A percentile compares a stretch with the other conserved stretches of the same genome.
Conservation (phyloP, 139 green algal species). For the Picochlorum sp. region DNA sequence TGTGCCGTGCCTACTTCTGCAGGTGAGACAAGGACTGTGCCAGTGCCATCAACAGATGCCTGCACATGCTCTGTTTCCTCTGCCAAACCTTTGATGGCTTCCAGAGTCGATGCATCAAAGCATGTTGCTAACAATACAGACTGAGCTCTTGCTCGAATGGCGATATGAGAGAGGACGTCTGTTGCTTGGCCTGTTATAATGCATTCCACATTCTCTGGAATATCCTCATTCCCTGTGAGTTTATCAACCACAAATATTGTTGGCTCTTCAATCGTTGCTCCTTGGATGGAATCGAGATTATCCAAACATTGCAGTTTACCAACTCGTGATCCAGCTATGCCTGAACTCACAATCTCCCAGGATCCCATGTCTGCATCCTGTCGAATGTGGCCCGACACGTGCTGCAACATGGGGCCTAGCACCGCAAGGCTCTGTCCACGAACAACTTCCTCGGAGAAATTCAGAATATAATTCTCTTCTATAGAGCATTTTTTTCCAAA, state of each 20-base stretch:
- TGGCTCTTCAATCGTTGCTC: slow-evolving; percentile 26
- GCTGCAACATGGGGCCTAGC: slow-evolving; percentile 48
- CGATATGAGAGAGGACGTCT: slow-evolving; percentile 82
- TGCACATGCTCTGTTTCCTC: slow-evolving; percentile 9
- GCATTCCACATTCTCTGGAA: slow-evolving; percentile 59
- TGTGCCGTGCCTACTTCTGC: not conserved
- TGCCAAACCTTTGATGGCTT: slow-evolving; percentile 6
- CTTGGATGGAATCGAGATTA: slow-evolving; percentile 53
- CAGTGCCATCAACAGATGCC: slow-evolving; percentile 14
- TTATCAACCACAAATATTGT: slow-evolving; percentile 46
- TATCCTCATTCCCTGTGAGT: slow-evolving; percentile 84
- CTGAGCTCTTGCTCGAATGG: slow-evolving; percentile 73
- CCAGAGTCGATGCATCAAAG: slow-evolving; percentile 50
- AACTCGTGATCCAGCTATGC: not conserved
- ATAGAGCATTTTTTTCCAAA: slow-evolving; percentile 47
- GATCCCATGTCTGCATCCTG: slow-evolving; percentile 45
- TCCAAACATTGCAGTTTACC: slow-evolving; percentile 36
- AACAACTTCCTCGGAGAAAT: slow-evolving; percentile 89
- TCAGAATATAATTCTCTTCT: slow-evolving; percentile 55
- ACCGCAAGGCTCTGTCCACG: slow-evolving; percentile 67
- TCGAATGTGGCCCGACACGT: slow-evolving; percentile 52
- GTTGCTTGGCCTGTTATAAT: slow-evolving; percentile 63
- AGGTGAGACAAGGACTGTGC: not conserved
- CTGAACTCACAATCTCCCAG: slow-evolving; percentile 64
- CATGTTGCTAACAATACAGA: slow-evolving; percentile 74